phyloP scores from a whole-genome alignment of 345 rosid genomes.

The Melastoma malabathricum region DNA sequence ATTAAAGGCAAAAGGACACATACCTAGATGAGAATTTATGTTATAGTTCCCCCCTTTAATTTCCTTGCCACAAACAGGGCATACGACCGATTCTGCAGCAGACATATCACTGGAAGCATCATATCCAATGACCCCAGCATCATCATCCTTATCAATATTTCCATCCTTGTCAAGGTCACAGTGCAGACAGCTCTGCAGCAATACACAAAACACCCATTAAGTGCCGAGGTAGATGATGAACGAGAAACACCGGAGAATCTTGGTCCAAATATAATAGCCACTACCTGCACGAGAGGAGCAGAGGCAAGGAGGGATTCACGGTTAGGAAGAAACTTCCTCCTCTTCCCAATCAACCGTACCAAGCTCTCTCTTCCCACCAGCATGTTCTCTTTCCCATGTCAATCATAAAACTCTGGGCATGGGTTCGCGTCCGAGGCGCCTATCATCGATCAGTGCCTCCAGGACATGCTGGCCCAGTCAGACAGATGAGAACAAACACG shows the following conservation, averaged over 20 bases:
- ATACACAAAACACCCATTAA: not conserved
- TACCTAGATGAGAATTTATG: conserved; percentile 63
- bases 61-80: conserved; percentile 39
- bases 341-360: conserved; percentile 54
- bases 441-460: too few species aligned
- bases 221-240: not conserved
- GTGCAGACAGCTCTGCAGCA: conserved; percentile 25
- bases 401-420: too few species aligned
- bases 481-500: too few species aligned
- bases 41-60: conserved; percentile 26
- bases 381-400: conserved; percentile 16
- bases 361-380: conserved; percentile 64
- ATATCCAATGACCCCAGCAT: conserved; percentile 5
- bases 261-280: too few species aligned
- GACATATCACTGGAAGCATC: not conserved
- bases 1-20: not conserved
- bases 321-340: conserved; percentile 57
- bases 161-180: conserved; percentile 13
- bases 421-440: too few species aligned
- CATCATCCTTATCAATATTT: conserved; percentile 3
- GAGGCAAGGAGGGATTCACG: conserved; percentile 35
- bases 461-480: too few species aligned
- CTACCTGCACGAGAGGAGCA: conserved; percentile 22
- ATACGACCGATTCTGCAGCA: conserved; percentile 15
- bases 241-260: not conserved